A percentile compares a stretch with the other conserved stretches of the same genome.
Evolutionary conservation across 306 rosid species (phyloP).

Genomic region (Quercus wislizeni): DNA sequence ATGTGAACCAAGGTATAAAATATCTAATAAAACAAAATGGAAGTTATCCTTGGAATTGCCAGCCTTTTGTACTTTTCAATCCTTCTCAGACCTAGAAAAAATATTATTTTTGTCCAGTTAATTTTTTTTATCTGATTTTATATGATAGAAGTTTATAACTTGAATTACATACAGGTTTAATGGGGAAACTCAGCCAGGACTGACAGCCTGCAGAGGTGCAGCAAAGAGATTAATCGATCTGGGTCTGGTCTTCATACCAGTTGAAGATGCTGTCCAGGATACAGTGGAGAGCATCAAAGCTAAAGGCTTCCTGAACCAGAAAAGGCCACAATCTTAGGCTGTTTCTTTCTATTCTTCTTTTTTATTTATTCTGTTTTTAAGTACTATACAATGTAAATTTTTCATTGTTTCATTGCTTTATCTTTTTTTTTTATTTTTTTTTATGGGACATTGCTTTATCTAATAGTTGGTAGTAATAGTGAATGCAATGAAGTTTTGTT

Average conservation of each 20-base stretch:
- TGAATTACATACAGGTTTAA: slow-evolving; percentile 49
- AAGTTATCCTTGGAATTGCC: slow-evolving; percentile 16
- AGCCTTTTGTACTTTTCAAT: slow-evolving; percentile 23
- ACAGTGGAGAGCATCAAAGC: slow-evolving; percentile 62
- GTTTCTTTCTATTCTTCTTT: not conserved
- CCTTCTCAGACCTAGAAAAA: slow-evolving; percentile 8
- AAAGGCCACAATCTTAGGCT: slow-evolving; percentile 5
- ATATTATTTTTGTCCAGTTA: not conserved
- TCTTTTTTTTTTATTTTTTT: not conserved
- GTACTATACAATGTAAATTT: not conserved
- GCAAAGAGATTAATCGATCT: slow-evolving; percentile 66
- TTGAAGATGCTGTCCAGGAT: slow-evolving; percentile 69
- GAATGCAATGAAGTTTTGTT: slow-evolving; percentile 22
- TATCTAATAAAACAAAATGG: slow-evolving; percentile 25
- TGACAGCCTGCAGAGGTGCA: slow-evolving; percentile 59
- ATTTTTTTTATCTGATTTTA: not conserved
- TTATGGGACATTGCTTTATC: not conserved
- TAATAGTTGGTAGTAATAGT: slow-evolving; percentile 28
- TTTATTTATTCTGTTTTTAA: not conserved
- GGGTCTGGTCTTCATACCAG: slow-evolving; percentile 65
- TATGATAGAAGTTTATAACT: slow-evolving; percentile 13
- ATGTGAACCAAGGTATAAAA: slow-evolving; percentile 14
- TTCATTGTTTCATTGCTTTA: not conserved
- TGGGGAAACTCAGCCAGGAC: slow-evolving; percentile 73
- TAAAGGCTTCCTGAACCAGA: slow-evolving; percentile 54